Base-by-base conservation (phyloP, 768 basidiomycete genomes). In the Hypholoma sublateritium region DNA sequence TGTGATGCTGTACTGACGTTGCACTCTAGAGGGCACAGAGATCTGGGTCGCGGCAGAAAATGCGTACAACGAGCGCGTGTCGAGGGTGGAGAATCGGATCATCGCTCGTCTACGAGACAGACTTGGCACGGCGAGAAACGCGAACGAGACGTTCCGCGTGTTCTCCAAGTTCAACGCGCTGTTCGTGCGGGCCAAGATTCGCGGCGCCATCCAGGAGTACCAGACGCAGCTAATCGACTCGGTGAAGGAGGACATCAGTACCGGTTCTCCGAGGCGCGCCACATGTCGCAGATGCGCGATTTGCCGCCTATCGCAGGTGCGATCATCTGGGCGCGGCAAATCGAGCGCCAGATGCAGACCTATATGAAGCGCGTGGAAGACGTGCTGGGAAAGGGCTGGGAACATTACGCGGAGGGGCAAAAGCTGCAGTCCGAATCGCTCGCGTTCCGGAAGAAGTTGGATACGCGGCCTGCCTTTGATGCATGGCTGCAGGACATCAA, bases 361-460 rank as follows among this genome's bases (percentile, higher is more conserved):
- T 98, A 98, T 77, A 99, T 99, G 96, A 96, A 95, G 70, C 90
- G 96, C 16, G 96, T 98, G 50, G 97, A 98, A 67, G 96, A 98
- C 69, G 97, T 99, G 2, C 86, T 98, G 6, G 91, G 96, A 5
- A 96, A 94, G 72, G 96, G 94, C 7, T 99, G 97, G 96, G 95
- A 98, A 67, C 86, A 94, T 58, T 98, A 99, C 64, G 95, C 96
- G n/a, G 96, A 99, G 66, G 97, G 97, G 6, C 95, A 98, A 72
- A 95, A 95, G 65, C 87, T 98, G 1, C 94, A 98, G 65, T 87
- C 89, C 24, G 97, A 98, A 72, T 89, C 86, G 45, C 77, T 84
- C 4, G 90, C 93, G 0, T 99, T 99, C 83, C 86, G 93, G 45
- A 92, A 91, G 72, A 98, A 98, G 73, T 87, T 98, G 47, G 95